Percentiles rank a stretch among this genome's conserved stretches.
Evolutionary conservation across 2,329 filamentous ascomycete genomes (phyloP).

Genomic region (Fusarium sambucinum): DNA sequence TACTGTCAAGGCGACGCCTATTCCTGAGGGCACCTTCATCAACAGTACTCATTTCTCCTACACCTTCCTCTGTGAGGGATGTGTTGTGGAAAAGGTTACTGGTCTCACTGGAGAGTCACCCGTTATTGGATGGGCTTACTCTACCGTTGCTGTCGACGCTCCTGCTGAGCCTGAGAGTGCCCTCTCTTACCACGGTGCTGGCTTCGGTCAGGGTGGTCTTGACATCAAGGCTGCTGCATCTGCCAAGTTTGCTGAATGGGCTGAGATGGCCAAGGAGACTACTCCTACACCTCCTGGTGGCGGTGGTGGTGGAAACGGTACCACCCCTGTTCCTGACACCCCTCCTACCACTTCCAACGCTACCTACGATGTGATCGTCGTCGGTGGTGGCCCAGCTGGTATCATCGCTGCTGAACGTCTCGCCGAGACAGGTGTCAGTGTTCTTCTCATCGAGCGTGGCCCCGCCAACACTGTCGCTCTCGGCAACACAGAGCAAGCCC

Average conservation of each 20-base stretch:
- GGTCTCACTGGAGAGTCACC: constrained; percentile 47
- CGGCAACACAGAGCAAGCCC: constrained; percentile 32
- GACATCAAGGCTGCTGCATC: constrained; percentile 52
- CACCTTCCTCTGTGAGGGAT: constrained; percentile 65
- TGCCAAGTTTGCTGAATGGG: constrained; percentile 46
- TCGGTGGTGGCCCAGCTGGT: constrained; percentile 44
- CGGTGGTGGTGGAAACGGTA: constrained; percentile 14
- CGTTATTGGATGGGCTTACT: constrained; percentile 57
- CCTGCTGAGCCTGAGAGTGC: constrained; percentile 50
- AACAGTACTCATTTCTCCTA: constrained; percentile 66
- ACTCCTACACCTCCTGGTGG: constrained; percentile 18
- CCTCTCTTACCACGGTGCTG: constrained; percentile 56
- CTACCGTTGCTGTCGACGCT: constrained; percentile 51
- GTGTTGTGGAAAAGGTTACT: constrained; percentile 53
- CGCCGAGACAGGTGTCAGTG: constrained; percentile 41
- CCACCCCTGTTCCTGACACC: constrained; percentile 22
- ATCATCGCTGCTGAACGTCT: constrained; percentile 47
- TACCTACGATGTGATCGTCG: constrained; percentile 47
- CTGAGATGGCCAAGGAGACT: constrained; percentile 44
- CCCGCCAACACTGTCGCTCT: constrained; percentile 46
- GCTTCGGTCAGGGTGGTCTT: constrained; percentile 55
- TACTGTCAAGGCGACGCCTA: constrained; percentile 56
- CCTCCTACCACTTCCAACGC: constrained; percentile 39
- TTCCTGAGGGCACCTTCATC: constrained; percentile 64
- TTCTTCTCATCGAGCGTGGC: constrained; percentile 47